Evolutionary conservation across 805 yeast species (phyloP).

Genomic region (Lachancea meyersii): DNA sequence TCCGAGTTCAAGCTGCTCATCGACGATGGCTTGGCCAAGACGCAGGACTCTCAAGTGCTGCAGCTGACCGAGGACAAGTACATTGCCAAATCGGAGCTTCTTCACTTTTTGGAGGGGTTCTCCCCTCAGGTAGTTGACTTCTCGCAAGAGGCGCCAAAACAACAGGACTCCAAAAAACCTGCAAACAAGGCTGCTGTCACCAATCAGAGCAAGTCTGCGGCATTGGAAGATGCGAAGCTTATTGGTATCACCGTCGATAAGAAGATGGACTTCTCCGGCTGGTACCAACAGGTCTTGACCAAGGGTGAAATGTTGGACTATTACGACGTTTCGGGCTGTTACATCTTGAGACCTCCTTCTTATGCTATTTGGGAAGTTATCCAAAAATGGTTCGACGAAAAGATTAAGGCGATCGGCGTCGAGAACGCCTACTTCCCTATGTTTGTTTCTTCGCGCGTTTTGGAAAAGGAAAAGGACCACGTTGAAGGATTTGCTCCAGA

Average conservation of each 20-base stretch:
- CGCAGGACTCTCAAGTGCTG: constrained; percentile 29
- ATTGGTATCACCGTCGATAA: constrained; percentile 96
- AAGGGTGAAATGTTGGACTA: constrained; percentile 98
- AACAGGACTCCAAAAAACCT: constrained; percentile 30
- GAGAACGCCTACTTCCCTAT: constrained; percentile 96
- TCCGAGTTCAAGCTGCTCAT: constrained; percentile 26
- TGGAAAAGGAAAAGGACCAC: constrained; percentile 97
- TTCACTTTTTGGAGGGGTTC: constrained; percentile 36
- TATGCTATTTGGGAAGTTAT: constrained; percentile 92
- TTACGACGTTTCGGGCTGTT: constrained; percentile 98
- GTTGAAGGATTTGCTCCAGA: constrained; percentile 99
- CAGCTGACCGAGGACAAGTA: constrained; percentile 25
- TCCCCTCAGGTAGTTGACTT: constrained; percentile 47
- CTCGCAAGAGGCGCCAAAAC: constrained; percentile 33
- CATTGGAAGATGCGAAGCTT: constrained; percentile 76
- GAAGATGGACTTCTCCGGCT: constrained; percentile 83
- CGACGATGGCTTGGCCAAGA: constrained; percentile 34
- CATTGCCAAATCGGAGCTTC: constrained; percentile 26
- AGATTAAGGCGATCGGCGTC: constrained; percentile 85
- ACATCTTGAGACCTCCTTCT: constrained; percentile 93
- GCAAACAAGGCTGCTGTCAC: constrained; percentile 26
- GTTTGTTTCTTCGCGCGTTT: constrained; percentile 89
- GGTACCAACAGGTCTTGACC: constrained; percentile 95
- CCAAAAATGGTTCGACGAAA: constrained; percentile 75
- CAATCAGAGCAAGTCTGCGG: constrained; percentile 37